A percentile compares a stretch with the other conserved stretches of the same genome.
Conservation (phyloP, 352 stramenopile genomes). For the Phytophthora hibernalis region DNA sequence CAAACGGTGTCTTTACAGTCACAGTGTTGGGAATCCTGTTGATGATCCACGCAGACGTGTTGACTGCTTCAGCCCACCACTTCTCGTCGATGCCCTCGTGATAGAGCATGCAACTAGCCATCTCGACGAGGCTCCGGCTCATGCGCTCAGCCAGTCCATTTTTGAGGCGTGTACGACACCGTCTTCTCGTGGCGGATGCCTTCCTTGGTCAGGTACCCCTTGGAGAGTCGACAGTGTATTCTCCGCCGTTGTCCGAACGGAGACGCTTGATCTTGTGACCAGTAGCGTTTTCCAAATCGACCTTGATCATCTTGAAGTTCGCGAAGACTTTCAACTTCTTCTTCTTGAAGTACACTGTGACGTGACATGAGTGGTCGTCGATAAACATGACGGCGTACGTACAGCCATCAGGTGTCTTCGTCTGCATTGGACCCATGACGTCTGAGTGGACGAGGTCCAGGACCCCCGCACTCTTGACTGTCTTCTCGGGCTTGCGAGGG, state of each 20-base stretch:
- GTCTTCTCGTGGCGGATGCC: neutral
- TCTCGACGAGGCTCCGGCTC: too few species aligned
- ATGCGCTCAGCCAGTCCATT: slow-evolving; percentile 31
- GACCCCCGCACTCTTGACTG: slow-evolving; percentile 21
- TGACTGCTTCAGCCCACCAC: too few species aligned
- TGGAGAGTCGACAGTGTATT: too few species aligned
- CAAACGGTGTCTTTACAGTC: slow-evolving; percentile 6
- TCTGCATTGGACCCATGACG: too few species aligned
- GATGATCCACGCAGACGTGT: slow-evolving; percentile 15
- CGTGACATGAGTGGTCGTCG: slow-evolving; percentile 27
- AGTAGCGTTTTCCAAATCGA: slow-evolving; percentile 6
- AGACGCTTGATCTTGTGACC: slow-evolving; percentile 10
- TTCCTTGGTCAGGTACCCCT: too few species aligned
- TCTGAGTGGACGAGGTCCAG: slow-evolving; percentile 15
- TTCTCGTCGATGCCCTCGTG: too few species aligned
- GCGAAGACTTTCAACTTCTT: neutral
- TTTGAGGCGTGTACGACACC: slow-evolving; percentile 29
- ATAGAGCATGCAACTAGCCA: too few species aligned
- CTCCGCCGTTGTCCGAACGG: too few species aligned
- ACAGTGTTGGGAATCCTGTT: slow-evolving; percentile 16
- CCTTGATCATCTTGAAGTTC: slow-evolving; percentile 1
- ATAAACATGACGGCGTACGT: slow-evolving; percentile 26
- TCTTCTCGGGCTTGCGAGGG: slow-evolving; percentile 5
- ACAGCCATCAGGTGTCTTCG: slow-evolving; percentile 10
- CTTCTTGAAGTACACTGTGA: slow-evolving; percentile 28